These are phyloP conservation scores for Raddia distichophylla DNA, from an alignment of 176 grass and related monocot species.

Conservation along the genomic window DNA sequence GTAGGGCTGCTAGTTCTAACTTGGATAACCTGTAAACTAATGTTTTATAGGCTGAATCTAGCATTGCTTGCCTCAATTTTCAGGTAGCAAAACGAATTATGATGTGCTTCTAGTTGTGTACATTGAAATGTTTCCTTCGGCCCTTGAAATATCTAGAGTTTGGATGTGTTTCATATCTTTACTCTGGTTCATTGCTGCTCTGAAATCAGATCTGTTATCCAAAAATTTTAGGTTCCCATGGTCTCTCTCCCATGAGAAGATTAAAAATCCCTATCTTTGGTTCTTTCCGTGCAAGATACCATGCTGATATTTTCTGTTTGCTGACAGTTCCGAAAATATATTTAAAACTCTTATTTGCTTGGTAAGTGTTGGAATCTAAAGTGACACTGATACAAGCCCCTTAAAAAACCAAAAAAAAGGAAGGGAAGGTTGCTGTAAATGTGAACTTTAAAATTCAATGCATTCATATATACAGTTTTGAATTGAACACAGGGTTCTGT, in stretches of 20 bases:
- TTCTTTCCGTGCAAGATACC: not conserved
- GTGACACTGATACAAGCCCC: not conserved
- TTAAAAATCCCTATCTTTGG: not conserved
- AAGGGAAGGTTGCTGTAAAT: not conserved
- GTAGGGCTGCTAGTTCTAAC: conserved; percentile 24
- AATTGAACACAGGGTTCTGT: not conserved
- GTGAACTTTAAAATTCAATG: not conserved
- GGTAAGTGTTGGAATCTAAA: not conserved
- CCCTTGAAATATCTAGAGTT: not conserved
- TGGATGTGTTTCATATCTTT: not conserved
- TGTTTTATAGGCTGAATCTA: not conserved
- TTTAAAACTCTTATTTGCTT: not conserved
- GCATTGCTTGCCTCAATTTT: conserved; percentile 17
- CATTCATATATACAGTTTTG: not conserved
- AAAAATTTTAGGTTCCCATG: conserved; percentile 16
- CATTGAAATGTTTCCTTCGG: not conserved
- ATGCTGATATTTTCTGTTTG: conserved; percentile 2
- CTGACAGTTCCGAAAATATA: not conserved
- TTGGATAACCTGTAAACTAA: conserved; percentile 42
- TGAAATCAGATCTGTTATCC: not conserved
- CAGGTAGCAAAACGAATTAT: not conserved
- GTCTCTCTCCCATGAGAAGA: not conserved
- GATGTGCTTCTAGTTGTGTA: conserved; percentile 7
- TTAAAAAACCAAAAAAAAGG: not conserved
- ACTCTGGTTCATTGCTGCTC: not conserved